Evolutionary conservation across 768 basidiomycete species (phyloP).

Genomic region (Dentipellis fragilis): DNA sequence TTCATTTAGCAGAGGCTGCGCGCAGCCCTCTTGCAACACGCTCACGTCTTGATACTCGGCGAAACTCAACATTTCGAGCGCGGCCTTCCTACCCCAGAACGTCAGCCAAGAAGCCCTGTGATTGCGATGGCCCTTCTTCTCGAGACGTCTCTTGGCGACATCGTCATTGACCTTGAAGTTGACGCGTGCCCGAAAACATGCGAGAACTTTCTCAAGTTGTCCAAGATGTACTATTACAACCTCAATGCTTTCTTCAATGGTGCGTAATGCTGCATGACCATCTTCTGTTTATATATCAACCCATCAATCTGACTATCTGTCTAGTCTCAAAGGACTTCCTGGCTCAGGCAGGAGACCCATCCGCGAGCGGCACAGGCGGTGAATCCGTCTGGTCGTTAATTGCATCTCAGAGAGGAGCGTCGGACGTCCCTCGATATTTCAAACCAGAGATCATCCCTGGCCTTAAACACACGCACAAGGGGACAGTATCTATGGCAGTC

Average conservation of each 20-base stretch:
- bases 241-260: slow-evolving; percentile 98
- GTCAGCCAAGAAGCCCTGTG: too few species aligned
- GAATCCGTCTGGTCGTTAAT: slow-evolving; percentile 81
- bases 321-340: slow-evolving; percentile 95
- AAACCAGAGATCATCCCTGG: slow-evolving; percentile 71
- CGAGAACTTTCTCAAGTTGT: slow-evolving; percentile 95
- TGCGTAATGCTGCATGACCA: slow-evolving; percentile 26
- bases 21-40: too few species aligned
- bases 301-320: background rate
- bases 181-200: slow-evolving; percentile 85
- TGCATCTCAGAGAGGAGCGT: slow-evolving; percentile 31
- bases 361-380: slow-evolving; percentile 89
- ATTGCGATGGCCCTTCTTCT: slow-evolving; percentile 82
- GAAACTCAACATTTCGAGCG: too few species aligned
- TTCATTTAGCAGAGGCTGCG: too few species aligned
- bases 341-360: slow-evolving; percentile 93
- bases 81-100: too few species aligned
- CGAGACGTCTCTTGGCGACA: slow-evolving; percentile 94
- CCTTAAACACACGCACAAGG: slow-evolving; percentile 75
- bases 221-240: slow-evolving; percentile 96
- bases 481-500: slow-evolving; percentile 96
- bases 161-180: slow-evolving; percentile 92
- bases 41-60: too few species aligned
- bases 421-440: slow-evolving; percentile 64
- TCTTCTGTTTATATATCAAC: background rate